Percentiles rank a stretch among this genome's conserved stretches.
These are phyloP conservation scores for Amanita brunnescens DNA, from an alignment of 768 basidiomycete genomes.

Conservation along the genomic window DNA sequence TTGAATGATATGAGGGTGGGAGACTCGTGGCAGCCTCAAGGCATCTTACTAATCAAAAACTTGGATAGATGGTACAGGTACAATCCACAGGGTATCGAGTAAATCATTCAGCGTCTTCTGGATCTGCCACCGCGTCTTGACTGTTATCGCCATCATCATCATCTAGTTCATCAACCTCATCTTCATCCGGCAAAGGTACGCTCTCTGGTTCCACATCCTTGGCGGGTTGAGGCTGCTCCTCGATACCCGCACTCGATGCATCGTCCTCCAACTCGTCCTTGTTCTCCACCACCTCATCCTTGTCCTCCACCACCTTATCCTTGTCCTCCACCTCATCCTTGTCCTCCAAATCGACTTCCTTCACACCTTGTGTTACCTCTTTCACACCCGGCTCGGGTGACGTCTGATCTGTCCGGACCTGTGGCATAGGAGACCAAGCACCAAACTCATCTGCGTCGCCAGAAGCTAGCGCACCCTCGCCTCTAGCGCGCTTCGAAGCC, in stretches of 20 bases:
- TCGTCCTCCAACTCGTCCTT: slow-evolving; percentile 37
- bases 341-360: slow-evolving; percentile 56
- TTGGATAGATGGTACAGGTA: no score
- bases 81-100: no score
- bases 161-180: slow-evolving; percentile 29
- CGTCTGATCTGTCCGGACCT: slow-evolving; percentile 12
- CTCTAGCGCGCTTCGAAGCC: slow-evolving; percentile 32
- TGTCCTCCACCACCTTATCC: no score
- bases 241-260: no score
- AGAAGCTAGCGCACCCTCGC: slow-evolving; percentile 28
- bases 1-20: background rate
- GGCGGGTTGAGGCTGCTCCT: slow-evolving; percentile 25
- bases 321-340: slow-evolving; percentile 13
- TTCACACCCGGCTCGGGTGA: slow-evolving; percentile 39
- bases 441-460: slow-evolving; percentile 14
- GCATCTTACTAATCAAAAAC: background rate
- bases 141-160: slow-evolving; percentile 9
- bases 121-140: no score
- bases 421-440: slow-evolving; percentile 15
- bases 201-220: slow-evolving; percentile 26
- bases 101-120: no score
- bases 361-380: slow-evolving; percentile 63
- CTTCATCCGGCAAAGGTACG: slow-evolving; percentile 30
- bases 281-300: no score
- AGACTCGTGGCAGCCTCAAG: slow-evolving; percentile 5